Conservation (phyloP, 495 filamentous ascomycete species). For the Neurospora sp. region DNA sequence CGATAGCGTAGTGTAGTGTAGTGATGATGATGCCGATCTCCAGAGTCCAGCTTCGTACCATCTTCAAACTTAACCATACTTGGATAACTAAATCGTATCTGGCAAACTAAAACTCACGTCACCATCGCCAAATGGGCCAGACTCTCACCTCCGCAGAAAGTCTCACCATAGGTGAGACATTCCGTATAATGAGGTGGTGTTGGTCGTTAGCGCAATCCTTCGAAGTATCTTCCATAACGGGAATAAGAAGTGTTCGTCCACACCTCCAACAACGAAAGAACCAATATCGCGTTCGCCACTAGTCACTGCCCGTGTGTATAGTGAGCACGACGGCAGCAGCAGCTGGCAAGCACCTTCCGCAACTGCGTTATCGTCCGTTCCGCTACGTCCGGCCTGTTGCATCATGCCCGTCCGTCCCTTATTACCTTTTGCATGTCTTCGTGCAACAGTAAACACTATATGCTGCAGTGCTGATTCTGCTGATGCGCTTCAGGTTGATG, state of each 20-base stretch:
- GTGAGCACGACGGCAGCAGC: not conserved
- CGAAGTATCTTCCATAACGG: not conserved
- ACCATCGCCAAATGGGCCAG: not conserved
- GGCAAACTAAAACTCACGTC: not conserved
- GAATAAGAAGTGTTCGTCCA: not conserved
- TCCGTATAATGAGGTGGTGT: not conserved
- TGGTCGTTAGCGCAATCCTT: not conserved
- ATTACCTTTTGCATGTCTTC: not conserved
- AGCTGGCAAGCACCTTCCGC: not conserved
- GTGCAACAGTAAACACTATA: not conserved
- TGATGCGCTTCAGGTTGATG: not conserved
- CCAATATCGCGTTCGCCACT: not conserved
- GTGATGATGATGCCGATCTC: not conserved
- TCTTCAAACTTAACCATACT: not conserved
- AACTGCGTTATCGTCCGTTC: not conserved
- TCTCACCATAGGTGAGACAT: not conserved
- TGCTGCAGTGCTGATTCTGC: not conserved
- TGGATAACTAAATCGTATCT: not conserved
- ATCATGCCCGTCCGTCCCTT: not conserved
- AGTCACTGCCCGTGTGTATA: not conserved
- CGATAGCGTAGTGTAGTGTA: not conserved
- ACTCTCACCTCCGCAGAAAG: not conserved
- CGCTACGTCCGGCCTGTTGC: not conserved
- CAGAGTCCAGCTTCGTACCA: not conserved
- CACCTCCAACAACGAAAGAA: not conserved